Evolutionary conservation across 495 filamentous ascomycete genomes (phyloP), one percentile per base, ranked within the genome.

Genomic region (Annulohypoxylon moriforme): DNA sequence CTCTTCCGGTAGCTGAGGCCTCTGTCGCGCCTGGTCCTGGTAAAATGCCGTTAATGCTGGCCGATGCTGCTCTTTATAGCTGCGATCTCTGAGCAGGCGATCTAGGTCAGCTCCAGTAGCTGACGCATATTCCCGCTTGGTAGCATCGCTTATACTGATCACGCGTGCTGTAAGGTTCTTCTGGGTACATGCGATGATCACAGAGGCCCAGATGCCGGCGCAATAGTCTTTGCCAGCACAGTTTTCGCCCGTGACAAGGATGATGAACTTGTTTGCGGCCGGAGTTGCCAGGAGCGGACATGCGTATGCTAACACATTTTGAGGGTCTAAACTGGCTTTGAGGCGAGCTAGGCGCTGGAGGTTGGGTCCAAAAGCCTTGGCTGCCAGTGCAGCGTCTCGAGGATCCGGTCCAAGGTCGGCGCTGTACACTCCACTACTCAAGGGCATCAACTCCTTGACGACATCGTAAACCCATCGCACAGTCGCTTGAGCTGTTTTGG

Each of bases 361-460:
- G 73, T 90, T 90, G 11, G 77, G 79, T 53, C 88, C 88, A 81
- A 90, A 90, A 56, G 88, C 88, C 71, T 78, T 85, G 34, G 75
- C 71, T 24, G 86, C 85, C 50, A 91, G 81, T 16, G 56, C 64
- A 4, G 78, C 70, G 68, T 91, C 88, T 81, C 87, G 75, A 6
- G 89, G 87, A 70, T 90, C 88, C 7, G 87, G 88, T 24, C 88
- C 88, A 34, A 90, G 87, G 75, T 90, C 89, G 33, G 89, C 86
- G 56, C 85, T 79, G 73, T 90, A 90, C 46, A 77, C 83, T 78
- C 88, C 88, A 56, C 69, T 75, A 68, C 85, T 84, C 36, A 86
- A 62, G 57, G 88, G 80, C 66, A 89, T 74, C 68, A 90, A 73
- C 22, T 82, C 72, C 29, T 7, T 53, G 63, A 77, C 85, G 68